Percentiles rank a stretch among this genome's conserved stretches.
Conservation (phyloP, 164 flowering plant species). For the Stephania yunnanensis region DNA sequence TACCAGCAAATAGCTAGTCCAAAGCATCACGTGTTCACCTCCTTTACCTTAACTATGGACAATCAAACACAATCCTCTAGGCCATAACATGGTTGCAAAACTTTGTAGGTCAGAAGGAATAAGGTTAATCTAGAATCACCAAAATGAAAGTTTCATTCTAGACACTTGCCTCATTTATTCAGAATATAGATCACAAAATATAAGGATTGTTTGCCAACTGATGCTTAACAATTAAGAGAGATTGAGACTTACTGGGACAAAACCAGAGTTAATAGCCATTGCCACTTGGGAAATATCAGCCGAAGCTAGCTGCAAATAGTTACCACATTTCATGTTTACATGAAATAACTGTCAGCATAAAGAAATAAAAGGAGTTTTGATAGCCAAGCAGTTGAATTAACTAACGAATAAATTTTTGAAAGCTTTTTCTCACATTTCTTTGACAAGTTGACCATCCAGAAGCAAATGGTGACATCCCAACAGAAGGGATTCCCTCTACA, state of each 20-base stretch:
- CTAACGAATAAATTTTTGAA: slow-evolving; percentile 8
- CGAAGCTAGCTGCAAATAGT: slow-evolving; percentile 45
- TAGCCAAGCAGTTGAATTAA: not conserved
- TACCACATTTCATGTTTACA: slow-evolving; percentile 4
- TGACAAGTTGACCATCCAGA: slow-evolving; percentile 90
- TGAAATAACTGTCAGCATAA: not conserved
- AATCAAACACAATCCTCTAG: not conserved
- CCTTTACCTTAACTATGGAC: not conserved
- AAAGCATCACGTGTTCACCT: not conserved
- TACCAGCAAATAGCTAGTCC: not conserved
- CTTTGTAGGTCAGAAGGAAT: not conserved
- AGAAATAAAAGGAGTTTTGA: not conserved
- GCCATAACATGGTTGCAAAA: not conserved
- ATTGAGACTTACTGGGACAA: slow-evolving; percentile 70
- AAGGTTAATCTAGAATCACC: not conserved
- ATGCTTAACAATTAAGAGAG: not conserved
- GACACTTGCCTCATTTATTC: not conserved
- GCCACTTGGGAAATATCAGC: slow-evolving; percentile 58
- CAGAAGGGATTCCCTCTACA: slow-evolving; percentile 93
- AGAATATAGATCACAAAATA: not conserved
- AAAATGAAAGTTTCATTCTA: not conserved
- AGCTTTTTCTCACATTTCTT: slow-evolving; percentile 59
- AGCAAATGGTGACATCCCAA: slow-evolving; percentile 94
- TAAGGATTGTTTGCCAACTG: not conserved
- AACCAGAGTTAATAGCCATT: slow-evolving; percentile 63